Base-by-base conservation (phyloP, 2,329 filamentous ascomycete genomes). In the Sclerotinia glacialis region DNA sequence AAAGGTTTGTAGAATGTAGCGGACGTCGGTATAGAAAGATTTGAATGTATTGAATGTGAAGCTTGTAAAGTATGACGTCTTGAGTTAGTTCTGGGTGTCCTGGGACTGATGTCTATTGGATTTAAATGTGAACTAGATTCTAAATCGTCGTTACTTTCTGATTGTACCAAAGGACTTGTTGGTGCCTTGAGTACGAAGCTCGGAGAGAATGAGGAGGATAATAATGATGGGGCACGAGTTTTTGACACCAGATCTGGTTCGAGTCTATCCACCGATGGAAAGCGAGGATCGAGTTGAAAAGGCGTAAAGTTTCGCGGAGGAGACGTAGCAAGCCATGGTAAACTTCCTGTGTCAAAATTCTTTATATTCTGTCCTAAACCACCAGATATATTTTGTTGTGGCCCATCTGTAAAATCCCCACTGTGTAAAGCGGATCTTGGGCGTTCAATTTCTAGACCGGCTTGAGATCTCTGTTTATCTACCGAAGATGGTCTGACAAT, bases 161-260 rank as follows among this genome's bases (percentile, higher is more conserved):
- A 92, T 74, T 97, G 89, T 0, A 96, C 93, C 14, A 99, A 81
- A 18, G 95, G 95, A 73, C 93, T 98, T 2, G 95, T 98, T 0
- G 95, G 94, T 2, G 91, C 86, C 78, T 94, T 90, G 69, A 96
- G 90, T 42, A 90, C 83, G 76, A 97, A 97, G 72, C 87, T 93
- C 2, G 88, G 90, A 0, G 90, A 89, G 18, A 91, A 82, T 1
- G 92, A 90, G 9, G 89, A 92, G 3, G 88, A 89, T 12, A 90
- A 74, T 0, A 90, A 74, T 0, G 87, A 88, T 9, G 89, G 88
- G 47, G 74, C 74, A 68, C 72, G 70, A 59, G 71, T 73, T 34
- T 69, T 70, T 52, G 52, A 31, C n/a, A 53, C 47, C 14, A 67
- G 44, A 46, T 68, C 65, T 42, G 67, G 47, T 46, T 70, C 65